A percentile compares a stretch with the other conserved stretches of the same genome.
Conservation (phyloP, 495 filamentous ascomycete genomes). For the Chaetomium cochliodes region DNA sequence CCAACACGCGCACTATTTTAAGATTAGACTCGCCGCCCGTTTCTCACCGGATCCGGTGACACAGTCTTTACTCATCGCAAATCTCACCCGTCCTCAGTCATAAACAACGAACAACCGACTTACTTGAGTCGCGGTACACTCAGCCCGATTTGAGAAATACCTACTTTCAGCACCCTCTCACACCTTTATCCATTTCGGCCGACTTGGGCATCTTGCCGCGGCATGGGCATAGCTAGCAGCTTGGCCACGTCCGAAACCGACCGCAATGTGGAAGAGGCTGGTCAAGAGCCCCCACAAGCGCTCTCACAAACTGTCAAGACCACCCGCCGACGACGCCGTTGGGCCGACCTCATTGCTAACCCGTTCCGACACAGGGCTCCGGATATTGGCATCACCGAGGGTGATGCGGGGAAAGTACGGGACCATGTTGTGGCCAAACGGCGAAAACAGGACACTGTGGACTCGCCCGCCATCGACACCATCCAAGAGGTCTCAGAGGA, state of each 20-base stretch:
- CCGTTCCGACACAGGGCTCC: slow-evolving; percentile 12
- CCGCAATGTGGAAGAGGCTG: slow-evolving; percentile 16
- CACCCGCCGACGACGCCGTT: slow-evolving; percentile 8
- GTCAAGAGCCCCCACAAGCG: slow-evolving; percentile 20
- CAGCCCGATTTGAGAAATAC: too few relatives aligned
- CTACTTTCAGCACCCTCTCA: not conserved
- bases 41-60: not conserved
- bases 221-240: slow-evolving; percentile 16
- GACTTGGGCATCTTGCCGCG: not conserved
- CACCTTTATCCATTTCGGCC: not conserved
- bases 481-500: slow-evolving; percentile 1
- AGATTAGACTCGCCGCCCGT: not conserved
- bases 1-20: not conserved
- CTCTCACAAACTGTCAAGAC: slow-evolving; percentile 21
- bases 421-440: not conserved
- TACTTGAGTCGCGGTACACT: too few relatives aligned
- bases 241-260: slow-evolving; percentile 3
- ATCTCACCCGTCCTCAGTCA: not conserved
- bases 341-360: slow-evolving; percentile 16
- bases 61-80: not conserved
- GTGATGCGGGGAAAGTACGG: not conserved
- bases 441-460: not conserved
- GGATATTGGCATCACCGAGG: not conserved
- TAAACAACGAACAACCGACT: not conserved
- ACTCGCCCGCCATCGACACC: slow-evolving; percentile 3